These are phyloP conservation scores for Platanthera guangdongensis DNA, from an alignment of 106 monocot species.

Conservation along the genomic window DNA sequence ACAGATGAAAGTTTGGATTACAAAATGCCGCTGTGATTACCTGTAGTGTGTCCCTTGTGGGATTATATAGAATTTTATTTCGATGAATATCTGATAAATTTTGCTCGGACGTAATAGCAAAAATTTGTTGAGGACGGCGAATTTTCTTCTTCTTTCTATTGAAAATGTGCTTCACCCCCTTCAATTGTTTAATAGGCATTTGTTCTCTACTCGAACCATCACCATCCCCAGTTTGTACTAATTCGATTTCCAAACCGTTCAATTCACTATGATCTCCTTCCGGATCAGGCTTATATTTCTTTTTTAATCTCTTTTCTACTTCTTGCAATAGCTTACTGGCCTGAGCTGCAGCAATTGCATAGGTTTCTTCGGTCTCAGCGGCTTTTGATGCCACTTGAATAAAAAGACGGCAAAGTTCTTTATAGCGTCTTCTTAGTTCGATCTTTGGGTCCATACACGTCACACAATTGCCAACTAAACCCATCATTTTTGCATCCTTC, in stretches of 20 bases:
- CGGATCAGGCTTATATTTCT: conserved; percentile 2
- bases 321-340: conserved; percentile 4
- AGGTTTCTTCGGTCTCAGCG: conserved; percentile 13
- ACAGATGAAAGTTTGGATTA: too few relatives aligned
- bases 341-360: conserved; percentile 13
- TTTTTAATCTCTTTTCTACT: conserved; percentile 8
- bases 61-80: not conserved
- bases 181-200: not conserved
- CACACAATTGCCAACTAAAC: not conserved
- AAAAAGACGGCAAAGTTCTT: conserved; percentile 10
- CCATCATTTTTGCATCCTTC: conserved; percentile 7
- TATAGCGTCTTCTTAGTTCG: conserved; percentile 4
- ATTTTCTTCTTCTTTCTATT: conserved; percentile 11
- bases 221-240: conserved; percentile 5
- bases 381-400: conserved; percentile 10
- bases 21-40: not conserved
- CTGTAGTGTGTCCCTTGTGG: not conserved
- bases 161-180: not conserved
- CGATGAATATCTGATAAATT: not conserved
- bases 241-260: conserved; percentile 1
- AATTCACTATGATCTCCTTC: conserved; percentile 2
- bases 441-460: conserved; percentile 8
- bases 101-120: not conserved
- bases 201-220: conserved; percentile 5
- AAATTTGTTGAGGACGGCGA: not conserved